Evolutionary conservation across 345 rosid genomes (phyloP).

Genomic region (Salix udensis): DNA sequence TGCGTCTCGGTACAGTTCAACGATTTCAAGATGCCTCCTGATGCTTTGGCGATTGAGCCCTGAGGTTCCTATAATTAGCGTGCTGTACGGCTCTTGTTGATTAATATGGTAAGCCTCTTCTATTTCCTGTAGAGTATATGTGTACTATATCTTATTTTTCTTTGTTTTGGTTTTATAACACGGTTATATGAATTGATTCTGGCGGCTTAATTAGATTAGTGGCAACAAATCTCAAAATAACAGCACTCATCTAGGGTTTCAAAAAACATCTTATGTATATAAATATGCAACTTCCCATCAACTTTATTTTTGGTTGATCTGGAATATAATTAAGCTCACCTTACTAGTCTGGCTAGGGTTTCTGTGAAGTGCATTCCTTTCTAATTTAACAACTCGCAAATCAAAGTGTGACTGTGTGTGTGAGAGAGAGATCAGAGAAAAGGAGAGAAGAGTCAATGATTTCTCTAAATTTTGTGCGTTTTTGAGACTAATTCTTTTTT

Average conservation of each 20-base stretch:
- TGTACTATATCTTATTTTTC: not conserved
- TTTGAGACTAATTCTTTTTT: not conserved
- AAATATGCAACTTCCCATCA: not conserved
- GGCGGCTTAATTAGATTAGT: not conserved
- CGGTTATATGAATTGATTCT: not conserved
- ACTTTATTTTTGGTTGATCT: not conserved
- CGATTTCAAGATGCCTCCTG: slow-evolving; percentile 31
- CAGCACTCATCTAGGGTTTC: not conserved
- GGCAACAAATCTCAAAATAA: not conserved
- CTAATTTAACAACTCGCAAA: not conserved
- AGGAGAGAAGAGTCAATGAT: not conserved
- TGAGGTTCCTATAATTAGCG: slow-evolving; percentile 14
- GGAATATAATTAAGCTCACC: not conserved
- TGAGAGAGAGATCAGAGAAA: not conserved
- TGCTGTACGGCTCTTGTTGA: slow-evolving; percentile 10
- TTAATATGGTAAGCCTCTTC: slow-evolving; percentile 12
- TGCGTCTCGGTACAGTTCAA: slow-evolving; percentile 35
- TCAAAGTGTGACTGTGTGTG: not conserved
- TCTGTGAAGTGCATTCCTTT: not conserved
- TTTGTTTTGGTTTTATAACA: slow-evolving; percentile 12
- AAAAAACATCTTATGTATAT: not conserved
- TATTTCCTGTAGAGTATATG: not conserved
- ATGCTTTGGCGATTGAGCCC: slow-evolving; percentile 36
- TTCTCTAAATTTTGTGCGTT: not conserved
- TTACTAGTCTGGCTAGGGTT: slow-evolving; percentile 5